Base-by-base conservation (phyloP, 2,329 filamentous ascomycete genomes). In the Ophiostoma tasmaniense region DNA sequence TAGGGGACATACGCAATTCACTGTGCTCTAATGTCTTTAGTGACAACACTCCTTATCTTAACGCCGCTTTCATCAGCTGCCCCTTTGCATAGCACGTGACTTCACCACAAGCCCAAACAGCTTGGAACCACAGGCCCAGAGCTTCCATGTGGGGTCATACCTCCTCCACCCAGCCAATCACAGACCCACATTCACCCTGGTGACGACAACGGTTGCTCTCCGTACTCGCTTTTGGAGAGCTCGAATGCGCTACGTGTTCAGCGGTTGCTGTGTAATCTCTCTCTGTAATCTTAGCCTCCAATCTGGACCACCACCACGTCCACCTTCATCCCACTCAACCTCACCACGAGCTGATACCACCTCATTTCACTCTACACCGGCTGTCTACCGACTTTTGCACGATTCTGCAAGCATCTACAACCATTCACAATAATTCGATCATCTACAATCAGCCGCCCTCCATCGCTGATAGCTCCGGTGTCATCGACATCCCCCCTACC, bases 231-330 rank as follows among this genome's bases (percentile, higher is more conserved):
- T 11, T 28, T 17, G 33, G 61, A 33, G 59, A 64, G 61, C 61
- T 64, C 33, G 17, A 66, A 66, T 66, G 64, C 64, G 45, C 64
- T 66, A 69, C 68, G 68, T 69, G 55, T 69, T 66, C 62, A 61
- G 61, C 61, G 33, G 30, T 64, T 62, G 59, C 59, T 62, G 20
- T 62, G 59, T 62, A 33, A 62, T 62, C 59, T 61, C 28, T 28
- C 28, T 25, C 28, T 25, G 25, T 25, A 25, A 25, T 55, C 50
- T 55, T 28, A 22, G 33, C 13, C 37, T 14, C 37, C 13, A 25
- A 17, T n/a, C 30, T 33, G 28, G 11, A 33, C 61, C 8, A 22
- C 33, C 59, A 62, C 17, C 59, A 64, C 61, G 11, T 8, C 17
- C 13, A 22, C 50, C 13, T 13, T 20, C 59, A 62, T 33, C 59